Evolutionary conservation across 2,329 filamentous ascomycete species (phyloP), one percentile per base, ranked within the genome.

Genomic region (Fusarium devonianum): DNA sequence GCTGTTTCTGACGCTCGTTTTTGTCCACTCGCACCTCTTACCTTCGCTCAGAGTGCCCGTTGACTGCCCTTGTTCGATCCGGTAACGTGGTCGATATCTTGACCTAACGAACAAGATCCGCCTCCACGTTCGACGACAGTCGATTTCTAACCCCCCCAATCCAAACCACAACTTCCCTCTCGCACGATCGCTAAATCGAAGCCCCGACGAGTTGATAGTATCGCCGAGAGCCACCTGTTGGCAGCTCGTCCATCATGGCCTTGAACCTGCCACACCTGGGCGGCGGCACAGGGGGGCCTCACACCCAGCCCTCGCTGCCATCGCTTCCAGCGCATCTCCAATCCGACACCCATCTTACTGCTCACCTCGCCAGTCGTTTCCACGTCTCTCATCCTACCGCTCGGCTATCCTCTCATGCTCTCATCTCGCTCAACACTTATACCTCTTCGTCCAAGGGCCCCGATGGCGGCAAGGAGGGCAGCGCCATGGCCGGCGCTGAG

Each of bases 381-480:
- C 94, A 99, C 75, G 89, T 95, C 42, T 89, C 90, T 43, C 78
- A 94, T 50, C 92, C 94, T 8, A 96, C 92, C 1, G 91, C 94
- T 42, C 85, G 85, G 37, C 84, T 99, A 13, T 97, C 92, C 1
- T 96, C 92, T 1, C 92, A 97, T 69, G 94, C 88, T 37, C 81
- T 97, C 63, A 88, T 99, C 67, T 89, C 90, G 41, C 79, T 99
- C 58, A 99, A 99, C 77, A 99, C 92, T 14, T 97, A 96, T 71
- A 93, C 90, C 9, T 90, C 90, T 9, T 93, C 93, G 1, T 82
- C 88, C 44, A 92, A 92, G 68, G 93, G 92, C 16, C 85, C 89
- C 4, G 91, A 97, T 89, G 93, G 93, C 61, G 87, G 85, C 50
- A 94, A 92, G 67, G 90, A 95, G 64, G 93, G 92, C 25, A 96